phyloP scores from a whole-genome alignment of 192 early-diverging fungal species.

The Rhizophagus clarus region DNA sequence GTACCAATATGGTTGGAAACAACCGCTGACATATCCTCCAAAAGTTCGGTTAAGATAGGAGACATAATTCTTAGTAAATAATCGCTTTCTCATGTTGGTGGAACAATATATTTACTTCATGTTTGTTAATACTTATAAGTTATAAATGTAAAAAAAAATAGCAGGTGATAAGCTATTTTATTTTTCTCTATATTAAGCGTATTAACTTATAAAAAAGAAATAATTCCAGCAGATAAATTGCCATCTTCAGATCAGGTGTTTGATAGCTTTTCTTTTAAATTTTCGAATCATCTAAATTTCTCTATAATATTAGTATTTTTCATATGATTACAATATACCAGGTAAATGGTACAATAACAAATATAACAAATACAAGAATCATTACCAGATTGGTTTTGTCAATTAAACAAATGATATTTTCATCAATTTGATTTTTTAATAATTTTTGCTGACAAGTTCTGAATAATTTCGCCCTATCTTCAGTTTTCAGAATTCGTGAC shows the following conservation, averaged over 20 bases:
- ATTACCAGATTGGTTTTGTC: conserved; percentile 13
- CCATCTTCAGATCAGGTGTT: background rate
- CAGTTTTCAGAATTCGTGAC: conserved; percentile 12
- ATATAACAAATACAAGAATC: conserved; percentile 5
- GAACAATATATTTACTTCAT: conserved; percentile 16
- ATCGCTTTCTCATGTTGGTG: background rate
- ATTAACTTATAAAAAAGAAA: conserved; percentile 19
- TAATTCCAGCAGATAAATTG: conserved; percentile 1
- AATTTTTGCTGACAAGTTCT: conserved; percentile 20
- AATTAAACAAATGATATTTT: conserved; percentile 23
- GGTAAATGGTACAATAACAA: background rate
- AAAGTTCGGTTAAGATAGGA: conserved; percentile 7
- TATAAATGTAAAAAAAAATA: conserved; percentile 6
- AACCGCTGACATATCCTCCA: conserved; percentile 15
- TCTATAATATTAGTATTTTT: conserved; percentile 7
- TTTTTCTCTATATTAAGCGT: background rate
- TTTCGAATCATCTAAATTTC: conserved; percentile 18
- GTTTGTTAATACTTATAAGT: conserved; percentile 13
- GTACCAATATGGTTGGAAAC: conserved; percentile 15
- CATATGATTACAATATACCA: background rate
- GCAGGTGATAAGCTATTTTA: background rate
- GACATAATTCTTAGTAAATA: conserved; percentile 22
- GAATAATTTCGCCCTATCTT: conserved; percentile 28
- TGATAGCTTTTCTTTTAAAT: conserved; percentile 5
- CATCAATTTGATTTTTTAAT: conserved; percentile 20